Conservation (phyloP, 192 early-diverging fungal species). For the Rhizophagus sp. region DNA sequence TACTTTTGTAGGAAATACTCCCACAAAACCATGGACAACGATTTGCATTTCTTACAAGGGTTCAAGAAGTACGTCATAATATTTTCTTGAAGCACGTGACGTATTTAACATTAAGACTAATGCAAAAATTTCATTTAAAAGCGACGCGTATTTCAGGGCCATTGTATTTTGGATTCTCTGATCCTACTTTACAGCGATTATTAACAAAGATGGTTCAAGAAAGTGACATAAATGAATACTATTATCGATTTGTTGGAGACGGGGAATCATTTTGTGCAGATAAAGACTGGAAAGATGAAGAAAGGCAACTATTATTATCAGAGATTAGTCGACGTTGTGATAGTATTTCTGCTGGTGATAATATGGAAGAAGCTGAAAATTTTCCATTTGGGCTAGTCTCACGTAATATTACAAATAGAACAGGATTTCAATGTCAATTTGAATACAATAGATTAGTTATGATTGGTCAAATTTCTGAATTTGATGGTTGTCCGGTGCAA, state of each 20-base stretch:
- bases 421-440: slow-evolving; percentile 12
- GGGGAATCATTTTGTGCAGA: not conserved
- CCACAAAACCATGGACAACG: slow-evolving; percentile 4
- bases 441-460: not conserved
- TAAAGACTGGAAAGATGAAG: slow-evolving; percentile 1
- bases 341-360: not conserved
- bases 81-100: not conserved
- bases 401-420: slow-evolving; percentile 4
- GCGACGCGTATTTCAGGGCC: slow-evolving; percentile 58
- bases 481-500: not conserved
- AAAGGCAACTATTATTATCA: not conserved
- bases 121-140: slow-evolving; percentile 35
- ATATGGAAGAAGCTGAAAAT: not conserved
- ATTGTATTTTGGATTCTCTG: slow-evolving; percentile 59
- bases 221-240: not conserved
- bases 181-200: slow-evolving; percentile 34
- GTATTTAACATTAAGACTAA: not conserved
- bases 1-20: not conserved
- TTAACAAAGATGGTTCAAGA: slow-evolving; percentile 7
- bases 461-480: not conserved
- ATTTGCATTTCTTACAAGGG: not conserved
- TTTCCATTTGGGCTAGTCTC: slow-evolving; percentile 8
- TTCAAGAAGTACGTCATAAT: not conserved
- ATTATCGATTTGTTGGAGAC: slow-evolving; percentile 3
- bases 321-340: not conserved